A percentile compares a stretch with the other conserved stretches of the same genome.
phyloP scores from a whole-genome alignment of 345 rosid species.

The Passiflora organensis region DNA sequence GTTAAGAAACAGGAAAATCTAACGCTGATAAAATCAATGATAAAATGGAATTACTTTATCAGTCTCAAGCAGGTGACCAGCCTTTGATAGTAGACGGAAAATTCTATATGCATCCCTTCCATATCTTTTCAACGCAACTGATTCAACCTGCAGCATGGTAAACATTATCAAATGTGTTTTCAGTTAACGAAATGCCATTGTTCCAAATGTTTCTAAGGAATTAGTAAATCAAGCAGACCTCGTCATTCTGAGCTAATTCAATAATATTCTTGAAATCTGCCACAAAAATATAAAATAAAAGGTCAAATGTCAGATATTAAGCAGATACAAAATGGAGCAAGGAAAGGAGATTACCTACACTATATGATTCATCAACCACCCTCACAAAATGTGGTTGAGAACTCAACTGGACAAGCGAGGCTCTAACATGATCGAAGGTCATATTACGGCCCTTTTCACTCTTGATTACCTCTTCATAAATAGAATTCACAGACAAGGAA shows the following conservation, averaged over 20 bases:
- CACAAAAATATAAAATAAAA: slow-evolving; percentile 9
- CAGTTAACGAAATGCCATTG: slow-evolving; percentile 1
- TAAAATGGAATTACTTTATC: slow-evolving; percentile 57
- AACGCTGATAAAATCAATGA: too few relatives aligned
- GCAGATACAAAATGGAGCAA: background rate
- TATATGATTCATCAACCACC: slow-evolving; percentile 40
- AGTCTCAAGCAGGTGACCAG: slow-evolving; percentile 55
- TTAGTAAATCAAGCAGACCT: slow-evolving; percentile 40
- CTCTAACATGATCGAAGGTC: slow-evolving; percentile 68
- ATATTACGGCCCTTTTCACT: slow-evolving; percentile 63
- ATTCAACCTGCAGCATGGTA: slow-evolving; percentile 47
- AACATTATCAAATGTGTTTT: slow-evolving; percentile 8
- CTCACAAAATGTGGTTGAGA: slow-evolving; percentile 44
- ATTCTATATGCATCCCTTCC: slow-evolving; percentile 69
- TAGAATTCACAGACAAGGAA: slow-evolving; percentile 55
- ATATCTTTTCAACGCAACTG: slow-evolving; percentile 63
- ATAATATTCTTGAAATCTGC: slow-evolving; percentile 63
- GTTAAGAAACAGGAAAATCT: too few relatives aligned
- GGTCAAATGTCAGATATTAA: background rate
- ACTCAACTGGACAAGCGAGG: slow-evolving; percentile 50
- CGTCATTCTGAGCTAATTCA: slow-evolving; percentile 63
- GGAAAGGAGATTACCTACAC: slow-evolving; percentile 42
- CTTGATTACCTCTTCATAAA: slow-evolving; percentile 80
- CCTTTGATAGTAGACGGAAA: slow-evolving; percentile 58
- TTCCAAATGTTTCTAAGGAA: slow-evolving; percentile 1